A percentile compares a stretch with the other conserved stretches of the same genome.
These are phyloP conservation scores for Vaccinium macrocarpon DNA, from an alignment of 148 eudicot species.

Conservation along the genomic window DNA sequence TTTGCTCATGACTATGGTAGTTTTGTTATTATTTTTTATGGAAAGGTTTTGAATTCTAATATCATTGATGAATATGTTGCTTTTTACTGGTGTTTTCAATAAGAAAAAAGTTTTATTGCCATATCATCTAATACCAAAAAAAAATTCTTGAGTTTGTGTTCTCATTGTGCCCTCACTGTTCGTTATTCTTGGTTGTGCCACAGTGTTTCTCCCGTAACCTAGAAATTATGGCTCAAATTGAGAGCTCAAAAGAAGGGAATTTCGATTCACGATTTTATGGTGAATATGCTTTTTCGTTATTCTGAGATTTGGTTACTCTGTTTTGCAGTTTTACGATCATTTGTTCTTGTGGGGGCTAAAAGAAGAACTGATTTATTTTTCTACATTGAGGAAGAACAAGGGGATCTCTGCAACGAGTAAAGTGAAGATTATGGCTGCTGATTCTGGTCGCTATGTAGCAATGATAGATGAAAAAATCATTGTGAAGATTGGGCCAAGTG, in stretches of 20 bases:
- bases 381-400: constrained; percentile 36
- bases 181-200: too few species aligned
- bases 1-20: too few species aligned
- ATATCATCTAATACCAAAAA: too few species aligned
- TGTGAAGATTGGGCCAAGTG: constrained; percentile 49
- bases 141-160: too few species aligned
- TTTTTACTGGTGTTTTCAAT: too few species aligned
- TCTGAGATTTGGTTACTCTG: not conserved
- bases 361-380: constrained; percentile 42
- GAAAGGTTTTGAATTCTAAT: too few species aligned
- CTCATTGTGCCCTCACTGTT: too few species aligned
- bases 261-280: not conserved
- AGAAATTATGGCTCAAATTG: not conserved
- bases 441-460: constrained; percentile 56
- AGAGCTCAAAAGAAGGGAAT: not conserved
- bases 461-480: constrained; percentile 45
- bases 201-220: not conserved
- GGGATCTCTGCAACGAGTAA: constrained; percentile 45
- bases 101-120: too few species aligned
- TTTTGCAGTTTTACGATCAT: constrained; percentile 61
- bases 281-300: not conserved
- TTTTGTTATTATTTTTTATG: too few species aligned
- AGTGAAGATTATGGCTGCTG: constrained; percentile 52
- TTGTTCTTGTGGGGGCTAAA: constrained; percentile 59
- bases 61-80: too few species aligned